Conservation (phyloP, 1,139 yeast genomes). For the Suhomyces chickasaworum region DNA sequence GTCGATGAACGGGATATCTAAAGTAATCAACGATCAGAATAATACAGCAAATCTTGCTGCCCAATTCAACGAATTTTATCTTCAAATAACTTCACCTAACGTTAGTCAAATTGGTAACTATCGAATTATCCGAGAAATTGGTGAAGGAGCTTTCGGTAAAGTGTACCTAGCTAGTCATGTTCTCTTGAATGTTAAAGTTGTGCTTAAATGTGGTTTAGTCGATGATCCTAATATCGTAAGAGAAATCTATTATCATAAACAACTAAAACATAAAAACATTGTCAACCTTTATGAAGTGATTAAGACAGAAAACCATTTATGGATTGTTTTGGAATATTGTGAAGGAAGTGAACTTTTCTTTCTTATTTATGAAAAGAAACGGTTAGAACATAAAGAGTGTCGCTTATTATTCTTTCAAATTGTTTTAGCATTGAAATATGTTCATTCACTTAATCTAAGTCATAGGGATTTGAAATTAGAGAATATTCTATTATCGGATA, state of each 20-base stretch:
- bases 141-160: constrained; percentile 91
- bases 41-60: constrained; percentile 54
- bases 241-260: constrained; percentile 87
- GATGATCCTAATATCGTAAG: constrained; percentile 88
- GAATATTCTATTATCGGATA: constrained; percentile 75
- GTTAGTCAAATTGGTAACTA: constrained; percentile 77
- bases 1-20: constrained; percentile 22
- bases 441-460: constrained; percentile 79
- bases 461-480: constrained; percentile 91
- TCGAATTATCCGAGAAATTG: constrained; percentile 67
- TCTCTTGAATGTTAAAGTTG: constrained; percentile 73
- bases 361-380: constrained; percentile 59
- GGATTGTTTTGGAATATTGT: constrained; percentile 90
- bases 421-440: constrained; percentile 78
- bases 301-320: constrained; percentile 74
- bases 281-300: constrained; percentile 85
- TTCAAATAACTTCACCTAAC: constrained; percentile 53
- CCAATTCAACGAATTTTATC: constrained; percentile 63
- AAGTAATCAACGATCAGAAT: constrained; percentile 31
- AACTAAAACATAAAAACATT: constrained; percentile 80
- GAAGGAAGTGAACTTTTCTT: constrained; percentile 86
- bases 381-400: constrained; percentile 58
- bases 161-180: constrained; percentile 83
- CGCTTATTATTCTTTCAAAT: constrained; percentile 73
- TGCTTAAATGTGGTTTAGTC: constrained; percentile 80